A percentile compares a stretch with the other conserved stretches of the same genome.
Evolutionary conservation across 768 basidiomycete genomes (phyloP).

Genomic region (Amylocystis lapponica): DNA sequence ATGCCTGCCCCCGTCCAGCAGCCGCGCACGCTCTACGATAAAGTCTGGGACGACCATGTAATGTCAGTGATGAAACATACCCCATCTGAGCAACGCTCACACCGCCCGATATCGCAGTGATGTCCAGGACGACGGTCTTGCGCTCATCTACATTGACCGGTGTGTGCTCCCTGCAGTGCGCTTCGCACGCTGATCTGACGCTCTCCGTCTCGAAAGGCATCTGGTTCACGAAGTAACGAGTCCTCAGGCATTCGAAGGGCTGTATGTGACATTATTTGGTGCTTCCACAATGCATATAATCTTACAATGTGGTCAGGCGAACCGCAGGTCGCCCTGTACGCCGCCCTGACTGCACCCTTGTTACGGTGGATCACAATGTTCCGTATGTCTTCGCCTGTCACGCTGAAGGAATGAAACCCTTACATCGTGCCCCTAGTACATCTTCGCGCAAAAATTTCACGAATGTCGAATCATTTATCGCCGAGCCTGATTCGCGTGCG

Average conservation of each 20-base stretch:
- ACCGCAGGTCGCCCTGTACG: constrained; percentile 52
- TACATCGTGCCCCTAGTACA: constrained; percentile 40
- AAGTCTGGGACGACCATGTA: constrained; percentile 97
- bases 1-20: constrained; percentile 54
- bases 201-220: constrained; percentile 38
- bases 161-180: constrained; percentile 10
- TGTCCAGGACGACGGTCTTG: constrained; percentile 67
- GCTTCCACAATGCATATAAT: background rate
- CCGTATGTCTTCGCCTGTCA: constrained; percentile 32
- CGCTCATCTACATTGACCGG: constrained; percentile 69
- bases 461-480: constrained; percentile 43
- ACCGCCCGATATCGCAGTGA: constrained; percentile 39
- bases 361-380: constrained; percentile 56
- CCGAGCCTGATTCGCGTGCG: constrained; percentile 50
- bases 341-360: constrained; percentile 59
- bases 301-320: constrained; percentile 24
- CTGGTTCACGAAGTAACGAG: constrained; percentile 61
- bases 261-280: constrained; percentile 29
- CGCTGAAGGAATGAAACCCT: background rate
- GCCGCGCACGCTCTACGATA: constrained; percentile 93
- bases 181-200: background rate
- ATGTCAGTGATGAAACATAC: constrained; percentile 47
- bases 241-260: constrained; percentile 57
- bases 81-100: constrained; percentile 1
- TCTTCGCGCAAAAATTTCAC: constrained; percentile 46